Evolutionary conservation across 768 basidiomycete genomes (phyloP).

Genomic region (Coprinellus micaceus): DNA sequence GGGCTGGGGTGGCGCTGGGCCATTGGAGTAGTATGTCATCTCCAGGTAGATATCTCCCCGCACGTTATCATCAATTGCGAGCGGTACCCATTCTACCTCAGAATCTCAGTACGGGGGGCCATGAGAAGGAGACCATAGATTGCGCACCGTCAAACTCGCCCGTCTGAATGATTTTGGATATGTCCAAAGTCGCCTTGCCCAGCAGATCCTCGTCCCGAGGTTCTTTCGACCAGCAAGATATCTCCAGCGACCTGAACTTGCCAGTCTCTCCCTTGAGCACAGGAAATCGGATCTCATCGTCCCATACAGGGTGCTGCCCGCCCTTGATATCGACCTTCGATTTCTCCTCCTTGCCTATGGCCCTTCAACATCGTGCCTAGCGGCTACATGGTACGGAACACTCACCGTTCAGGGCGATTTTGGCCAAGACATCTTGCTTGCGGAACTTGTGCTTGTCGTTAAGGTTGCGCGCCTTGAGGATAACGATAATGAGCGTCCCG

Average conservation of each 20-base stretch:
- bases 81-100: conserved; percentile 32
- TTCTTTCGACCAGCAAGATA: conserved; percentile 82
- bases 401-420: conserved; percentile 53
- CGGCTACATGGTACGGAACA: background rate
- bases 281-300: conserved; percentile 79
- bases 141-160: conserved; percentile 86
- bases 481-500: conserved; percentile 81
- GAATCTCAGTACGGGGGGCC: background rate
- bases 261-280: conserved; percentile 54
- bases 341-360: conserved; percentile 54
- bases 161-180: conserved; percentile 72
- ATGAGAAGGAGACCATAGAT: conserved; percentile 23
- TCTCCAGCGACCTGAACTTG: conserved; percentile 59
- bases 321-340: conserved; percentile 79
- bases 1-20: conserved; percentile 40
- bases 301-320: conserved; percentile 93
- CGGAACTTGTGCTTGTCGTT: conserved; percentile 80
- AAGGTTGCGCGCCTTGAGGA: conserved; percentile 82
- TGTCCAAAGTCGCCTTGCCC: conserved; percentile 72
- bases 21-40: conserved; percentile 86
- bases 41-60: conserved; percentile 89
- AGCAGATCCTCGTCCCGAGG: conserved; percentile 67
- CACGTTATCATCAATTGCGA: conserved; percentile 44
- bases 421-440: conserved; percentile 88
- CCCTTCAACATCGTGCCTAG: background rate